phyloP scores from a whole-genome alignment of 306 rosid genomes.

The Fragaria vesca region DNA sequence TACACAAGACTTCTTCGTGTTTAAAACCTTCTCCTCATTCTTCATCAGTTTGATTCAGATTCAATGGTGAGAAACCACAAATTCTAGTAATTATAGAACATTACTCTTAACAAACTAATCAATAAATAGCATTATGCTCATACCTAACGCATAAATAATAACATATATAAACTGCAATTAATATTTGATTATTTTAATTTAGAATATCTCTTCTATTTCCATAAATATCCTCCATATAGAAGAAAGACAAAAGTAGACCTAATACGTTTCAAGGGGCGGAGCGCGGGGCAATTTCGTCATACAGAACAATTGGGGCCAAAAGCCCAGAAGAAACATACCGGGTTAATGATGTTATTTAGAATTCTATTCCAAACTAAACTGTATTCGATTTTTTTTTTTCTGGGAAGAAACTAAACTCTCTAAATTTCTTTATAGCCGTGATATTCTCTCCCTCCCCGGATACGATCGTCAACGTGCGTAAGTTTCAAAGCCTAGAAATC shows the following conservation, averaged over 20 bases:
- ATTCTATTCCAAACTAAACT: not conserved
- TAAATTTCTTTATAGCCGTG: not conserved
- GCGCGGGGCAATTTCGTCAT: slow-evolving; percentile 32
- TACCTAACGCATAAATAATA: not conserved
- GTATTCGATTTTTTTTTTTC: too few species aligned
- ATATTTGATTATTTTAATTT: too few species aligned
- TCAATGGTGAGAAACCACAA: too few species aligned
- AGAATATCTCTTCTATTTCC: not conserved
- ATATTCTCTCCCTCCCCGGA: not conserved
- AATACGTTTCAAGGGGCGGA: not conserved
- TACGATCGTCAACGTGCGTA: slow-evolving; percentile 30
- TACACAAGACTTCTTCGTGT: too few species aligned
- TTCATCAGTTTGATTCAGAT: too few species aligned
- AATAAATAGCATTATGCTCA: not conserved
- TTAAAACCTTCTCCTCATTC: too few species aligned
- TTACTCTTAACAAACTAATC: not conserved
- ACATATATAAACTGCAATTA: not conserved
- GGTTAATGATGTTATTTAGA: not conserved
- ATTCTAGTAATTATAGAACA: not conserved
- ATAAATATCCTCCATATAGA: not conserved
- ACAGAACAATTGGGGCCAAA: not conserved
- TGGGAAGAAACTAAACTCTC: too few species aligned
- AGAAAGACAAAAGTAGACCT: not conserved
- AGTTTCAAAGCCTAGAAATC: not conserved
- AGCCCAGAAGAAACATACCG: not conserved